Evolutionary conservation across 2,329 filamentous ascomycete genomes (phyloP).

Genomic region (Pseudopyrenochaeta lycopersici): DNA sequence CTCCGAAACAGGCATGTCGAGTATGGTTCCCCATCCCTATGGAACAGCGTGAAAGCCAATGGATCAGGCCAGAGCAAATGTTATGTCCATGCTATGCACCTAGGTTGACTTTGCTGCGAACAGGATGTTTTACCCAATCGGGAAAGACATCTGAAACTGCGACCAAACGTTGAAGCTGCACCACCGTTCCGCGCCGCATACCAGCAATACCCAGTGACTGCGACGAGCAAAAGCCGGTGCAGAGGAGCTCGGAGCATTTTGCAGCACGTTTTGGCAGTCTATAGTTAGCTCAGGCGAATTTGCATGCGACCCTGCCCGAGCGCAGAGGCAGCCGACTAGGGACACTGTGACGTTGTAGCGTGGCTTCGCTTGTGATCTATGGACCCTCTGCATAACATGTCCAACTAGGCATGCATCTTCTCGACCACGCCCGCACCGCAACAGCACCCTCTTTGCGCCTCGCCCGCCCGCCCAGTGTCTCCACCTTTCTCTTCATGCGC

Average conservation of each 20-base stretch:
- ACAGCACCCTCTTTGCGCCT: slow-evolving; percentile 13
- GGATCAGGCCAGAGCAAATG: neutral
- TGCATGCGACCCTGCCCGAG: too few species aligned
- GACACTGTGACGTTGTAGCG: slow-evolving; percentile 32
- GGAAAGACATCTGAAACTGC: slow-evolving; percentile 2
- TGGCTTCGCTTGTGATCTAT: slow-evolving; percentile 37
- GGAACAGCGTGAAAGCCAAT: neutral
- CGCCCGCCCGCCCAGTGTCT: slow-evolving; percentile 9
- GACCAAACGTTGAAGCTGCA: neutral
- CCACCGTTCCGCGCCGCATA: neutral
- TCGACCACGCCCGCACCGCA: slow-evolving; percentile 11
- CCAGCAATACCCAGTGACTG: neutral
- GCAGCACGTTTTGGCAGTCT: too few species aligned
- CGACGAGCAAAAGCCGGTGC: too few species aligned
- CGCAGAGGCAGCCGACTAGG: neutral
- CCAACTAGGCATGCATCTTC: slow-evolving; percentile 7
- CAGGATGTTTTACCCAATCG: slow-evolving; percentile 14
- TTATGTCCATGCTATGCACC: neutral
- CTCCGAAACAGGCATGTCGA: too few species aligned
- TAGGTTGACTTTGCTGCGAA: slow-evolving; percentile 5
- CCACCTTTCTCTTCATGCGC: slow-evolving; percentile 38
- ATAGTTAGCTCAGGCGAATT: too few species aligned
- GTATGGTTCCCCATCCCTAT: too few species aligned
- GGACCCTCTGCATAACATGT: neutral
- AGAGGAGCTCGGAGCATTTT: neutral